Percentiles rank a stretch among this genome's conserved stretches.
These are phyloP conservation scores for Mycocentrospora acerina DNA, from an alignment of 2,329 filamentous ascomycete species.

Conservation along the genomic window DNA sequence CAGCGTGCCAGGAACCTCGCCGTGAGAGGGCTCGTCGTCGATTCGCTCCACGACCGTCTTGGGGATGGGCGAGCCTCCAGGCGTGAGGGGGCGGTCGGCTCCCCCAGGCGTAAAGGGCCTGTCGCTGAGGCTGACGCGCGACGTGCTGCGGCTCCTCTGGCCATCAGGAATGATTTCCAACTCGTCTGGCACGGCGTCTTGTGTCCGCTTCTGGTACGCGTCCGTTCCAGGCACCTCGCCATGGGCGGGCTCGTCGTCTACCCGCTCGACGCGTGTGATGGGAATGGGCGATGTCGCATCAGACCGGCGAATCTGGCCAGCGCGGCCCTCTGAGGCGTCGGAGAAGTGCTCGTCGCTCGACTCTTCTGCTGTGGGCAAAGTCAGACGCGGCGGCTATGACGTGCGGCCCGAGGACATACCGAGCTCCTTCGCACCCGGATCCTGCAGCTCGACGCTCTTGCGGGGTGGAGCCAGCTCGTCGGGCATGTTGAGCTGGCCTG, in stretches of 20 bases:
- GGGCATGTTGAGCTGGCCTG: constrained; percentile 30
- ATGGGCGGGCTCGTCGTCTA: constrained; percentile 59
- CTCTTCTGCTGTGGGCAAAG: constrained; percentile 32
- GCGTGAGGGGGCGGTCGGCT: constrained; percentile 50
- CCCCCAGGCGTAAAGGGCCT: constrained; percentile 52
- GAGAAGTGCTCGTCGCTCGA: constrained; percentile 66
- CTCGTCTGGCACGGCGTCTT: constrained; percentile 65
- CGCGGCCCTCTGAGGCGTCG: constrained; percentile 62
- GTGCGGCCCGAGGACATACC: constrained; percentile 43
- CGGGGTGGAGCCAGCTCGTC: constrained; percentile 55
- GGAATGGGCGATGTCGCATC: constrained; percentile 57
- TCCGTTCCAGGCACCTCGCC: constrained; percentile 64
- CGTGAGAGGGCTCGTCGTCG: constrained; percentile 58
- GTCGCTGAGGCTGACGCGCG: constrained; percentile 45
- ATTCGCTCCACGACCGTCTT: constrained; percentile 64
- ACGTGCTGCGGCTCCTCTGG: constrained; percentile 40
- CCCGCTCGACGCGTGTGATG: constrained; percentile 63
- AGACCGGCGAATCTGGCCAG: constrained; percentile 38
- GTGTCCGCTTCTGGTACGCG: constrained; percentile 59
- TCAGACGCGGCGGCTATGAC: constrained; percentile 10
- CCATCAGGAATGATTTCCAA: constrained; percentile 57
- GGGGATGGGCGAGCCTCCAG: constrained; percentile 56
- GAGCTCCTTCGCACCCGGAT: constrained; percentile 58
- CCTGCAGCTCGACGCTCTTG: constrained; percentile 58
- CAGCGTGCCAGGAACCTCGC: constrained; percentile 62